A percentile compares a stretch with the other conserved stretches of the same genome.
These are phyloP conservation scores for Gossypium trilobum DNA, from an alignment of 441 rosid genomes.

Conservation along the genomic window DNA sequence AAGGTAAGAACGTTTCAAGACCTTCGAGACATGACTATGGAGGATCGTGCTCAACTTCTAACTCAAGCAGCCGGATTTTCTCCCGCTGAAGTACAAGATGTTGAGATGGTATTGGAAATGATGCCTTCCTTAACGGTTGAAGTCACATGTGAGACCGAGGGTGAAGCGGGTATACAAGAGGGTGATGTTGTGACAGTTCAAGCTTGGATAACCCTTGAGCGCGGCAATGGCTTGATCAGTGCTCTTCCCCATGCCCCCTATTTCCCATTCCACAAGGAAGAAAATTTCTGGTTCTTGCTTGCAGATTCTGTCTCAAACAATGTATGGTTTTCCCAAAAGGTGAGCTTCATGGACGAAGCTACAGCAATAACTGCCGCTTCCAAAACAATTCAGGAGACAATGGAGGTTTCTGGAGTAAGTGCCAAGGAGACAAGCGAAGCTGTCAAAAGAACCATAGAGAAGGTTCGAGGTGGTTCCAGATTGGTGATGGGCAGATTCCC, in stretches of 20 bases:
- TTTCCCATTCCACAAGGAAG: constrained; percentile 92
- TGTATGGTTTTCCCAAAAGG: constrained; percentile 92
- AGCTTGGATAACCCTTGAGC: constrained; percentile 78
- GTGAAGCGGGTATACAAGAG: constrained; percentile 93
- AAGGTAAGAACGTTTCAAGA: constrained; percentile 84
- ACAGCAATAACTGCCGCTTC: constrained; percentile 72
- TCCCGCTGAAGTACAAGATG: constrained; percentile 52
- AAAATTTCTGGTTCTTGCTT: constrained; percentile 84
- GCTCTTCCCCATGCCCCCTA: constrained; percentile 89
- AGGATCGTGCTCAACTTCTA: constrained; percentile 73
- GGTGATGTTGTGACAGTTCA: constrained; percentile 77
- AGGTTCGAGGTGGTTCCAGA: constrained; percentile 73
- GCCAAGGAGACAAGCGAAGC: constrained; percentile 61
- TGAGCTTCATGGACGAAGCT: constrained; percentile 90
- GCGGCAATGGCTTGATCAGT: constrained; percentile 63
- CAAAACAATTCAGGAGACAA: constrained; percentile 75
- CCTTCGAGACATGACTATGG: constrained; percentile 50
- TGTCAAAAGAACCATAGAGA: constrained; percentile 63
- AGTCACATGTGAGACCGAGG: constrained; percentile 83
- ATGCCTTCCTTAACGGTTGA: constrained; percentile 82
- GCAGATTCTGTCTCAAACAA: constrained; percentile 67
- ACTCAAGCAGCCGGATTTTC: constrained; percentile 67
- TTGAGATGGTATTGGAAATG: constrained; percentile 81
- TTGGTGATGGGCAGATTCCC: constrained; percentile 83
- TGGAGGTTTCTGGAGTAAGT: constrained; percentile 81